phyloP scores from a whole-genome alignment of 495 filamentous ascomycete genomes.

The Penicillium coffeae region DNA sequence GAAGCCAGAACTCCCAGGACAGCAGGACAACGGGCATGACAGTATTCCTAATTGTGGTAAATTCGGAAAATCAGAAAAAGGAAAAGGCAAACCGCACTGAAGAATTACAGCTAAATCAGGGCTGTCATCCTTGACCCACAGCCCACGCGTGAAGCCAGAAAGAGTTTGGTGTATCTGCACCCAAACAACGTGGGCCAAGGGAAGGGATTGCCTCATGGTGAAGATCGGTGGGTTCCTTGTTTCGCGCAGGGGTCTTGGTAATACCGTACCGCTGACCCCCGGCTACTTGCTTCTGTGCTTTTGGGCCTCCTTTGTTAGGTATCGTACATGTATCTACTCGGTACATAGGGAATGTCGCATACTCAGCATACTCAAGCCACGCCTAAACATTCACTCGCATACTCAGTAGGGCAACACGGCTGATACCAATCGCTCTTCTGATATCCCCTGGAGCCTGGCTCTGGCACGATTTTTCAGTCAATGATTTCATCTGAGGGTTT shows the following conservation, averaged over 20 bases:
- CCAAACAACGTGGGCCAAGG: conserved; percentile 44
- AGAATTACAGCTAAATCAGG: conserved; percentile 30
- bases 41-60: no score
- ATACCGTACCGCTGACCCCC: no score
- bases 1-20: no score
- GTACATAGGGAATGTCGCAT: no score
- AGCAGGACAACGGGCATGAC: no score
- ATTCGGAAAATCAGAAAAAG: conserved; percentile 7
- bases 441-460: neutral
- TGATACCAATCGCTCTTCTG: no score
- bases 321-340: no score
- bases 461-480: conserved; percentile 12
- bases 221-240: conserved; percentile 26
- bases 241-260: conserved; percentile 10
- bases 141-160: conserved; percentile 38
- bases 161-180: conserved; percentile 42
- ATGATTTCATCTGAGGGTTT: conserved; percentile 22
- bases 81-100: conserved; percentile 17
- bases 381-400: neutral
- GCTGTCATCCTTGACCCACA: conserved; percentile 43
- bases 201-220: conserved; percentile 27
- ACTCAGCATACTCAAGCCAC: no score
- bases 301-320: no score
- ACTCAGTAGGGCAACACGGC: no score
- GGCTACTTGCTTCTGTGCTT: no score